Evolutionary conservation across 1,139 yeast species (phyloP).

Genomic region (Yamadazyma buinensis): DNA sequence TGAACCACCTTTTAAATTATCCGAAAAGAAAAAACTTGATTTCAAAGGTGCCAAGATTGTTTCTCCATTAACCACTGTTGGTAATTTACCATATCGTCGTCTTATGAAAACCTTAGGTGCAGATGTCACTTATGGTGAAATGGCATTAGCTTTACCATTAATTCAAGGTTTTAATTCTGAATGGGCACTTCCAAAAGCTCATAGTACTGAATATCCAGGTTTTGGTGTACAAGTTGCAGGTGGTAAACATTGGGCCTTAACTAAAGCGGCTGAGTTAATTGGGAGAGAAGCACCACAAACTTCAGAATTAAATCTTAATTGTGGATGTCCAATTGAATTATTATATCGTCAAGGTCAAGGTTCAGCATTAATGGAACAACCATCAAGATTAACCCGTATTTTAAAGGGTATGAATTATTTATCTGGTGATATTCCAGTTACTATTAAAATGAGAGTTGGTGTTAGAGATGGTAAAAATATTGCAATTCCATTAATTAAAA

Average conservation of each 20-base stretch:
- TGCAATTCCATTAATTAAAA: slow-evolving; percentile 70
- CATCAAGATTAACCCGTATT: slow-evolving; percentile 73
- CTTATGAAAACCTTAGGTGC: slow-evolving; percentile 90
- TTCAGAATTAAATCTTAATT: slow-evolving; percentile 82
- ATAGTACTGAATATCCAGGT: slow-evolving; percentile 74
- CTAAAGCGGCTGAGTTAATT: slow-evolving; percentile 83
- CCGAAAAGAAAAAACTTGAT: slow-evolving; percentile 77
- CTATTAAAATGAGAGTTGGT: slow-evolving; percentile 91
- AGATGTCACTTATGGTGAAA: slow-evolving; percentile 90
- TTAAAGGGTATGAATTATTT: slow-evolving; percentile 86
- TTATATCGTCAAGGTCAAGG: slow-evolving; percentile 94
- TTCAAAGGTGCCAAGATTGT: slow-evolving; percentile 75
- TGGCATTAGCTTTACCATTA: slow-evolving; percentile 86
- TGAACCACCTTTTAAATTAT: slow-evolving; percentile 73
- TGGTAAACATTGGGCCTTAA: slow-evolving; percentile 88
- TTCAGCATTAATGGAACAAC: slow-evolving; percentile 87
- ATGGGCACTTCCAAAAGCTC: slow-evolving; percentile 97
- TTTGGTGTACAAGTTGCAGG: slow-evolving; percentile 95
- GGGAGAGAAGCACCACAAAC: slow-evolving; percentile 51
- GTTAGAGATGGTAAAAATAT: slow-evolving; percentile 79
- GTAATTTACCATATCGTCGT: slow-evolving; percentile 91
- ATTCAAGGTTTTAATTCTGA: slow-evolving; percentile 89
- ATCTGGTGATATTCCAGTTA: slow-evolving; percentile 86
- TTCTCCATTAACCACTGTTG: slow-evolving; percentile 96
- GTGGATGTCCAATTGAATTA: slow-evolving; percentile 97